These are phyloP conservation scores for Sarcocystis neurona DNA, from an alignment of 169 alveolate genomes.

Conservation along the genomic window DNA sequence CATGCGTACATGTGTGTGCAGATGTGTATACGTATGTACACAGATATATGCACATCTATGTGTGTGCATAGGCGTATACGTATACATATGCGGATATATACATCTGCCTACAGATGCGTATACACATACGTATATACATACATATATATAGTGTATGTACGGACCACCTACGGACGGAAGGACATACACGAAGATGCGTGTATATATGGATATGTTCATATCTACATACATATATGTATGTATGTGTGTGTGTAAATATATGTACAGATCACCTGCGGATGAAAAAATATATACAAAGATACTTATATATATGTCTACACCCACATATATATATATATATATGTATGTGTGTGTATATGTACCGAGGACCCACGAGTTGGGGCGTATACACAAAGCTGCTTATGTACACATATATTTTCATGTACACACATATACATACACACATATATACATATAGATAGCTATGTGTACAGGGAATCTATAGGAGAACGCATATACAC, in stretches of 20 bases:
- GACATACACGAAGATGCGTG: not conserved
- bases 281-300: not conserved
- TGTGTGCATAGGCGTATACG: not conserved
- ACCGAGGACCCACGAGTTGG: too few relatives aligned
- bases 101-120: not conserved
- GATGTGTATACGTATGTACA: too few relatives aligned
- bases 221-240: not conserved
- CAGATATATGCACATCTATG: too few relatives aligned
- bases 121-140: not conserved
- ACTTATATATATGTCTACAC: not conserved
- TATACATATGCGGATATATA: not conserved
- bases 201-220: not conserved
- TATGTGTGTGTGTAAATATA: not conserved
- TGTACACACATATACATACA: too few relatives aligned
- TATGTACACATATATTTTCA: too few relatives aligned
- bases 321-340: not conserved
- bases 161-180: not conserved
- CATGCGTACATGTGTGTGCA: too few relatives aligned
- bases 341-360: not conserved
- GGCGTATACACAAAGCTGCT: too few relatives aligned
- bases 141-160: not conserved
- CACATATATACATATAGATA: too few relatives aligned
- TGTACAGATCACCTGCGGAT: not conserved
- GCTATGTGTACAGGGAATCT: too few relatives aligned
- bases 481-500: too few relatives aligned